Conservation (phyloP, 2,329 filamentous ascomycete species). For the Ophiocordyceps sinensis region DNA sequence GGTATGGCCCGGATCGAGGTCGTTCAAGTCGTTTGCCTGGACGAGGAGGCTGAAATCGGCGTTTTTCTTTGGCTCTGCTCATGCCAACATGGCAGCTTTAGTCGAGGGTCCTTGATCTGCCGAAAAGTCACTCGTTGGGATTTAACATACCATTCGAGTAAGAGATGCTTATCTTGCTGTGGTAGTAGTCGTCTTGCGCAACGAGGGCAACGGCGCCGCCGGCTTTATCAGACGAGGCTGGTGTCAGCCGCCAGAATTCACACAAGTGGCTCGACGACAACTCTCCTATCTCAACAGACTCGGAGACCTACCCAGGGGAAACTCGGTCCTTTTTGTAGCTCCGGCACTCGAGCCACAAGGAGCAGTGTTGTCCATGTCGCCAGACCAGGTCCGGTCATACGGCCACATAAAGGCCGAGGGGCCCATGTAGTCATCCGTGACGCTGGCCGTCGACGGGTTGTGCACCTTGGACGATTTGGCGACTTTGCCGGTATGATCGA, state of each 20-base stretch:
- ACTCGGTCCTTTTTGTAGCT: constrained; percentile 28
- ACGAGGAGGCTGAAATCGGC: constrained; percentile 25
- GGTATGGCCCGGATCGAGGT: constrained; percentile 30
- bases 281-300: no score
- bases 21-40: constrained; percentile 17
- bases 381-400: constrained; percentile 34
- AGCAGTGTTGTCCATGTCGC: constrained; percentile 31
- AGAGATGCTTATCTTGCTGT: constrained; percentile 34
- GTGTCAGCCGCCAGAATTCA: no score
- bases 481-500: no score
- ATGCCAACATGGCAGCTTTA: no score
- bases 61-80: constrained; percentile 23
- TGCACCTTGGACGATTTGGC: no score
- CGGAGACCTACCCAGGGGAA: constrained; percentile 27
- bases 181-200: constrained; percentile 37
- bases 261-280: no score
- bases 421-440: constrained; percentile 13
- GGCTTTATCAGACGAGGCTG: no score
- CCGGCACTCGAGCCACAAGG: constrained; percentile 34
- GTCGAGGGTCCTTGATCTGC: no score
- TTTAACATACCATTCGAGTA: constrained; percentile 29
- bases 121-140: no score
- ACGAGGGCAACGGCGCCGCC: constrained; percentile 32
- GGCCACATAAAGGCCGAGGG: constrained; percentile 43
- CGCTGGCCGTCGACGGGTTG: constrained; percentile 1